Evolutionary conservation across 495 filamentous ascomycete species (phyloP).

Genomic region (Neurospora sp.): DNA sequence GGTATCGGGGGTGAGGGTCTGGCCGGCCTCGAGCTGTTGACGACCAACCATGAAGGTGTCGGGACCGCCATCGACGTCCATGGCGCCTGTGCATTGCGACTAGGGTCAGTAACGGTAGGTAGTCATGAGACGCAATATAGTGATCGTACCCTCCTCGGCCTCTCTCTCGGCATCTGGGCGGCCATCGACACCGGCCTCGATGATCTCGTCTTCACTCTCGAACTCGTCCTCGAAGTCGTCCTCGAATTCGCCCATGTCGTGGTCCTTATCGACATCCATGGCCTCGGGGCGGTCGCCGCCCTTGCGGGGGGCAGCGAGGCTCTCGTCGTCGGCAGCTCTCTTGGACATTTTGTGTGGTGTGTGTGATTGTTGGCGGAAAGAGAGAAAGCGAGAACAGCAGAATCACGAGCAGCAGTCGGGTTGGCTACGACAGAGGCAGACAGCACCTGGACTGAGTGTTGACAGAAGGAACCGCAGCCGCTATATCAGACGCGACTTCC

Average conservation of each 20-base stretch:
- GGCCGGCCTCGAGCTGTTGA: slow-evolving; percentile 73
- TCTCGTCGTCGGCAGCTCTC: slow-evolving; percentile 48
- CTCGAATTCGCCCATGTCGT: slow-evolving; percentile 80
- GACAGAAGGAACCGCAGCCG: not conserved
- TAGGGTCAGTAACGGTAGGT: slow-evolving; percentile 9
- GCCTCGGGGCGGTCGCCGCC: slow-evolving; percentile 54
- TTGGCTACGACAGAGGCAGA: not conserved
- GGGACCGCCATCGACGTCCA: slow-evolving; percentile 77
- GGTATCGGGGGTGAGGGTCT: slow-evolving; percentile 80
- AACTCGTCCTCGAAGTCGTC: slow-evolving; percentile 96
- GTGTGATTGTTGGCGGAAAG: not conserved
- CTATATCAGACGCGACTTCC: not conserved
- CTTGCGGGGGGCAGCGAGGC: slow-evolving; percentile 51
- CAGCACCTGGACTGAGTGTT: not conserved
- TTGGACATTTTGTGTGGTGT: slow-evolving; percentile 52
- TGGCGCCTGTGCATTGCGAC: slow-evolving; percentile 43
- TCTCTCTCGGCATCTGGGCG: slow-evolving; percentile 87
- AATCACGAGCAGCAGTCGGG: not conserved
- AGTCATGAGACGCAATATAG: not conserved
- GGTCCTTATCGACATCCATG: slow-evolving; percentile 42
- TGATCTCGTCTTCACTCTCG: slow-evolving; percentile 90
- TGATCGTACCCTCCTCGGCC: slow-evolving; percentile 51
- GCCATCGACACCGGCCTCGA: slow-evolving; percentile 91
- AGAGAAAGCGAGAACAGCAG: not conserved
- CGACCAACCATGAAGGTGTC: slow-evolving; percentile 84